These are phyloP conservation scores for Escovopsis sp. DNA, from an alignment of 2,329 filamentous ascomycete species.

Conservation along the genomic window DNA sequence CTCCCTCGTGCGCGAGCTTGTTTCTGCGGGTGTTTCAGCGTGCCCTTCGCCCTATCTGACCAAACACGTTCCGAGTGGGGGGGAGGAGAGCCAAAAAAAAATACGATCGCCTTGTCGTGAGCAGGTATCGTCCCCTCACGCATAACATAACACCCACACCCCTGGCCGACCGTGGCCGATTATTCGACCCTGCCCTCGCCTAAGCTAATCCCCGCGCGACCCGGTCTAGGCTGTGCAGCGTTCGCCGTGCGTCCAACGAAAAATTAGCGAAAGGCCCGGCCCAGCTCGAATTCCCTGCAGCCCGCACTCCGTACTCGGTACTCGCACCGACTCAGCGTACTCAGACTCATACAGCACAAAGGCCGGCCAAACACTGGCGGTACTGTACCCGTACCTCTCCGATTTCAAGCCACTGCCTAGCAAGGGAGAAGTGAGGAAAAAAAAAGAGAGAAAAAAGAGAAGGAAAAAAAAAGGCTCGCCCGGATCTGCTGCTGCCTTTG, in stretches of 20 bases:
- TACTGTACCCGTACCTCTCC: too few relatives aligned
- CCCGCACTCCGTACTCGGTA: too few relatives aligned
- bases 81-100: slow-evolving; percentile 1
- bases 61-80: slow-evolving; percentile 4
- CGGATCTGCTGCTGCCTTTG: slow-evolving; percentile 19
- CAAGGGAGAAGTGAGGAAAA: too few relatives aligned
- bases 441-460: too few relatives aligned
- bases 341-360: too few relatives aligned
- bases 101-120: slow-evolving; percentile 6
- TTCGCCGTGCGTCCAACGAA: slow-evolving; percentile 9
- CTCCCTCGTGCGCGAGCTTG: slow-evolving; percentile 1
- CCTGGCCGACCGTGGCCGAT: slow-evolving; percentile 12
- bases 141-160: slow-evolving; percentile 9
- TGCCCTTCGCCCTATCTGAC: slow-evolving; percentile 5
- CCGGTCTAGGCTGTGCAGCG: slow-evolving; percentile 11
- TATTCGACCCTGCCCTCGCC: slow-evolving; percentile 18
- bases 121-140: slow-evolving; percentile 3
- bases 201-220: slow-evolving; percentile 12
- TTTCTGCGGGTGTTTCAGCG: slow-evolving; percentile 14
- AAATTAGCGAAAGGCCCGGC: slow-evolving; percentile 2
- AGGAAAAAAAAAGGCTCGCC: slow-evolving; percentile 21
- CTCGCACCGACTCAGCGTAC: too few relatives aligned
- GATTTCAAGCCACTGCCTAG: not conserved
- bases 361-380: too few relatives aligned
- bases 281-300: slow-evolving; percentile 10